Evolutionary conservation across 2,329 filamentous ascomycete species (phyloP).

Genomic region (Fulvia fulva): DNA sequence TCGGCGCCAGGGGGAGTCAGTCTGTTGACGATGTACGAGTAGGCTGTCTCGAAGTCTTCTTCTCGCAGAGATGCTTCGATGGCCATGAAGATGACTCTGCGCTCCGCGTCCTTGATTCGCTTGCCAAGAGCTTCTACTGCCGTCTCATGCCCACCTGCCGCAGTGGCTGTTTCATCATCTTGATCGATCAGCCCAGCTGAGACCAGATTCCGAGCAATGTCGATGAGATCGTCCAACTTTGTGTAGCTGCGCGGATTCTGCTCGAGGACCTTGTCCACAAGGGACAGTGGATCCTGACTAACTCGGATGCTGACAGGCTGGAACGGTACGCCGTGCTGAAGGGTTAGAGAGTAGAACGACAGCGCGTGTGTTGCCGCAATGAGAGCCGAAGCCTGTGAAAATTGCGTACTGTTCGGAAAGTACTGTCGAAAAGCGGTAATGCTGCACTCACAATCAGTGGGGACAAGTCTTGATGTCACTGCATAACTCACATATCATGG

Average conservation of each 20-base stretch:
- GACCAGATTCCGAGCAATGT: constrained; percentile 65
- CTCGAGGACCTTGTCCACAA: constrained; percentile 68
- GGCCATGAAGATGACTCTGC: constrained; percentile 73
- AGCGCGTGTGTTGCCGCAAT: constrained; percentile 70
- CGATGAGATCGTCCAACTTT: constrained; percentile 66
- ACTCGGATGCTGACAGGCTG: constrained; percentile 74
- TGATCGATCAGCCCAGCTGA: constrained; percentile 43
- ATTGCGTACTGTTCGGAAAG: constrained; percentile 51
- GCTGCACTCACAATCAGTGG: constrained; percentile 37
- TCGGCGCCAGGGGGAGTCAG: constrained; percentile 42
- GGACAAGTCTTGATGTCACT: constrained; percentile 9
- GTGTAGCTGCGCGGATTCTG: constrained; percentile 74
- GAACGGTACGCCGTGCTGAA: constrained; percentile 77
- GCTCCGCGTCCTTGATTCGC: constrained; percentile 47
- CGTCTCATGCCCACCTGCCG: constrained; percentile 29
- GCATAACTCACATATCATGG: constrained; percentile 61
- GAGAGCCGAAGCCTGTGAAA: constrained; percentile 59
- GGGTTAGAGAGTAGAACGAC: constrained; percentile 70
- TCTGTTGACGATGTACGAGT: constrained; percentile 74
- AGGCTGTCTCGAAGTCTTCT: constrained; percentile 81
- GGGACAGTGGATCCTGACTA: constrained; percentile 68
- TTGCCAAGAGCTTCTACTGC: constrained; percentile 14
- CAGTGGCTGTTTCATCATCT: constrained; percentile 30
- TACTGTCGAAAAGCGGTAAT: constrained; percentile 61
- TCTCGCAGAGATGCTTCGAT: constrained; percentile 71